phyloP scores from a whole-genome alignment of 495 filamentous ascomycete species.

The Parathielavia appendiculata region DNA sequence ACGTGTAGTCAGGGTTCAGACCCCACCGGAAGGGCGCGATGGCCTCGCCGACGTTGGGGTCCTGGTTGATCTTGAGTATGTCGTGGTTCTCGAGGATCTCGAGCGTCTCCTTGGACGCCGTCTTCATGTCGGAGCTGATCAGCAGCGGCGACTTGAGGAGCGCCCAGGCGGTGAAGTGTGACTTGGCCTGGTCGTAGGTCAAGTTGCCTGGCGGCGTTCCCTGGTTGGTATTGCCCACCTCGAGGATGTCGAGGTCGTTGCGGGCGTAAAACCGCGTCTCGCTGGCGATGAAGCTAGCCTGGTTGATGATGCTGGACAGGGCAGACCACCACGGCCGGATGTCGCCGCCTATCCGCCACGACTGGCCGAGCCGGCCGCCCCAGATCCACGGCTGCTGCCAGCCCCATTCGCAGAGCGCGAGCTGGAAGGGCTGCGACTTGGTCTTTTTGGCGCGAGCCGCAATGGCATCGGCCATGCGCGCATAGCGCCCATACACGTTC shows the following conservation, averaged over 20 bases:
- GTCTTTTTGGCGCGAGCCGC: constrained; percentile 14
- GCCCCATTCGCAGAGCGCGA: constrained; percentile 35
- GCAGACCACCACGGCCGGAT: constrained; percentile 43
- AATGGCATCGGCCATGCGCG: constrained; percentile 30
- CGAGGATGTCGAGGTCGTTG: constrained; percentile 48
- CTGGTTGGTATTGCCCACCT: constrained; percentile 34
- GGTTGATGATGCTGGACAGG: constrained; percentile 47
- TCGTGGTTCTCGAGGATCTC: constrained; percentile 30
- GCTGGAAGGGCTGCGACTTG: neutral
- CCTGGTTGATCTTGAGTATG: constrained; percentile 14
- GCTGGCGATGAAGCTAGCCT: constrained; percentile 36
- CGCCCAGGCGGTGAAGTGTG: constrained; percentile 51
- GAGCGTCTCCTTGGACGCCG: constrained; percentile 19
- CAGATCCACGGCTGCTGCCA: constrained; percentile 38
- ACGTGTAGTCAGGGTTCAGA: neutral
- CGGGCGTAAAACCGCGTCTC: constrained; percentile 28
- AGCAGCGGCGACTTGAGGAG: constrained; percentile 46
- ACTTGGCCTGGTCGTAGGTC: constrained; percentile 33
- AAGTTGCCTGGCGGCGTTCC: constrained; percentile 12
- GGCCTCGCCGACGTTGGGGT: constrained; percentile 7
- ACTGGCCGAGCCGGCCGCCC: constrained; percentile 50
- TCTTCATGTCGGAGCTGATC: constrained; percentile 44
- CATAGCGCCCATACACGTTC: constrained; percentile 33
- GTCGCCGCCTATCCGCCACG: constrained; percentile 52
- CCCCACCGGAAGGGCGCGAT: constrained; percentile 11